These are phyloP conservation scores for Serendipita sp. DNA, from an alignment of 1,284 basidiomycete genomes.

Conservation along the genomic window DNA sequence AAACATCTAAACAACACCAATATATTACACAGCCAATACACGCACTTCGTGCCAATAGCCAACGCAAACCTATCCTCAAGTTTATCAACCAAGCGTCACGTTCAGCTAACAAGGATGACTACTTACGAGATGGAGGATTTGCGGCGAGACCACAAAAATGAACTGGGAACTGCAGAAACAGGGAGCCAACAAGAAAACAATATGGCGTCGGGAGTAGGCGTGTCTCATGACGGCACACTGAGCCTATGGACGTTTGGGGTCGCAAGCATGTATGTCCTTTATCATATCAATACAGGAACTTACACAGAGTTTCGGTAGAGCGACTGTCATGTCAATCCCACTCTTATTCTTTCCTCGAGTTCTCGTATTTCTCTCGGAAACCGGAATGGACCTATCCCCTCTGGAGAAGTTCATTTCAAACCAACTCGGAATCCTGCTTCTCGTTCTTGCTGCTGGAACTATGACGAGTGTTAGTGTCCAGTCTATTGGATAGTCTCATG, in stretches of 20 bases:
- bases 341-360: constrained; percentile 16
- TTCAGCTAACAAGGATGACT: not conserved
- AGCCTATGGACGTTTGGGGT: constrained; percentile 3
- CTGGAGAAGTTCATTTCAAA: constrained; percentile 51
- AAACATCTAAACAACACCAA: too few species aligned
- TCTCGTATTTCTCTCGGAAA: constrained; percentile 15
- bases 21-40: too few species aligned
- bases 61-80: too few species aligned
- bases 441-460: constrained; percentile 37
- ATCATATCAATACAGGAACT: not conserved
- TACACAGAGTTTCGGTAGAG: constrained; percentile 11
- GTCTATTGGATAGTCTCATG: not conserved
- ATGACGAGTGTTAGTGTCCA: constrained; percentile 38
- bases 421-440: constrained; percentile 46
- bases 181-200: not conserved
- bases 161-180: not conserved
- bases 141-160: not conserved
- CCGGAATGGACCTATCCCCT: constrained; percentile 32
- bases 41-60: not conserved
- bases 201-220: not conserved
- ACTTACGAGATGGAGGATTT: constrained; percentile 1
- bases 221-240: not conserved
- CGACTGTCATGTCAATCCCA: constrained; percentile 10
- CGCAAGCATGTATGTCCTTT: not conserved
- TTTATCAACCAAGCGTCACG: too few species aligned